Conservation (phyloP, 108 stramenopile genomes). For the Cyclotella choctawhatcheeana region DNA sequence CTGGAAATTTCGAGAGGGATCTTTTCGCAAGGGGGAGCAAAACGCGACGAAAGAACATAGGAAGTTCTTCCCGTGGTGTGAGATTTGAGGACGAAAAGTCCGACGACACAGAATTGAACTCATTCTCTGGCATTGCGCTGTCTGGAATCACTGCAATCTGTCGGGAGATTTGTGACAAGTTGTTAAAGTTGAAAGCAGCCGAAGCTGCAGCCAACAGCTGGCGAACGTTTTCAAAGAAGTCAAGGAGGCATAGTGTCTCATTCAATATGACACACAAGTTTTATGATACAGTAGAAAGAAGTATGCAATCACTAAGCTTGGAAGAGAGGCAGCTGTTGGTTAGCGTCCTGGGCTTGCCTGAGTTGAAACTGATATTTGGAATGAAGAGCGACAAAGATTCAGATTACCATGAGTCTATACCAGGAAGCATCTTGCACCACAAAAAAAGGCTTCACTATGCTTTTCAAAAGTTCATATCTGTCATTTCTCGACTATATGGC, state of each 20-base stretch:
- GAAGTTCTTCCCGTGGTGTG: neutral
- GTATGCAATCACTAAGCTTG: neutral
- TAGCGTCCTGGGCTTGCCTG: neutral
- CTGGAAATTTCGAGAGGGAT: neutral
- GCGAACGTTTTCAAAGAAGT: no score
- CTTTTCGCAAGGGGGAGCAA: neutral
- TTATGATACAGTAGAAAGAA: neutral
- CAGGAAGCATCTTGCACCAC: neutral
- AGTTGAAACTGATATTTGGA: neutral
- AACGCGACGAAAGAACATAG: neutral
- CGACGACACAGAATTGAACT: neutral
- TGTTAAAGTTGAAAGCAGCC: neutral
- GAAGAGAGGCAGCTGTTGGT: slow-evolving; percentile 7
- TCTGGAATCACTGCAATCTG: neutral
- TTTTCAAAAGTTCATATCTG: slow-evolving; percentile 20
- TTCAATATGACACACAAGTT: neutral
- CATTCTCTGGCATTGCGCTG: neutral
- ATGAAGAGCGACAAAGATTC: neutral
- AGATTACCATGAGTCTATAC: neutral
- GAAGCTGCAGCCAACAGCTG: neutral
- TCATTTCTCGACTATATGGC: slow-evolving; percentile 11
- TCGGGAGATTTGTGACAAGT: slow-evolving; percentile 1
- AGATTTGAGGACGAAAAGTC: slow-evolving; percentile 10
- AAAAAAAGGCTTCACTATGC: slow-evolving; percentile 9
- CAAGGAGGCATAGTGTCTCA: no score